Evolutionary conservation across 139 green algal species (phyloP), one percentile per base, ranked within the genome.

Genomic region (Zygnema cylindricum): DNA sequence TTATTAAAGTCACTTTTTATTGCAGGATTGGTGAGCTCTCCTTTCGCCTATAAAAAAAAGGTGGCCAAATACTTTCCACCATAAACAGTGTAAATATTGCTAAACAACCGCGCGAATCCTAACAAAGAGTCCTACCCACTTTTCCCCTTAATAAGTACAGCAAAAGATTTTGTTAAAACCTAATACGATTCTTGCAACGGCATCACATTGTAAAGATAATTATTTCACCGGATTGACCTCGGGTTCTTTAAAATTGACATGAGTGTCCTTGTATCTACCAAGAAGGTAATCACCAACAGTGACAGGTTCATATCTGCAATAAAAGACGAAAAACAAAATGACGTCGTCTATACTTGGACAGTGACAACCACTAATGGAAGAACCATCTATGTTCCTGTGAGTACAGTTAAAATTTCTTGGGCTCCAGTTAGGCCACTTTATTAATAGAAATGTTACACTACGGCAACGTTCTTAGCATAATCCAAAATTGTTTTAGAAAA

Each of bases 211-310:
- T 7, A 16, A 63, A 63, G 49, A 7, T 16, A 63, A 63, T 16
- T 25, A 63, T n/a, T n/a, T n/a, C n/a, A 63, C 16, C 49, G 49
- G 49, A 63, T 7, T 7, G 16, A 16, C 49, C 16, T 16, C 7
- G 16, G 49, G 49, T 16, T 63, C 49, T 16, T 63, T 63, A 16
- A 63, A 63, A 7, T 63, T 16, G 16, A 25, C 49, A 77, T 97
- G 93, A 11, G 95, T 97, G 1, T 55, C n/a, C 0, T 92, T 93
- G 81, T 97, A 97, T 86, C 93, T 95, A 76, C 93, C 92, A 82
- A 97, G 89, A 38, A 97, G 84, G 71, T 97, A 92, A 43, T 95
- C 88, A 1, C 95, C 95, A 16, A 87, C 84, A 3, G 93, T 97
- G 38, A 93, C 97, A 39, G 94, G 93, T 1, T 92, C 86, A 75